Base-by-base conservation (phyloP, 139 green algal genomes). In the Coelastrella sp. region DNA sequence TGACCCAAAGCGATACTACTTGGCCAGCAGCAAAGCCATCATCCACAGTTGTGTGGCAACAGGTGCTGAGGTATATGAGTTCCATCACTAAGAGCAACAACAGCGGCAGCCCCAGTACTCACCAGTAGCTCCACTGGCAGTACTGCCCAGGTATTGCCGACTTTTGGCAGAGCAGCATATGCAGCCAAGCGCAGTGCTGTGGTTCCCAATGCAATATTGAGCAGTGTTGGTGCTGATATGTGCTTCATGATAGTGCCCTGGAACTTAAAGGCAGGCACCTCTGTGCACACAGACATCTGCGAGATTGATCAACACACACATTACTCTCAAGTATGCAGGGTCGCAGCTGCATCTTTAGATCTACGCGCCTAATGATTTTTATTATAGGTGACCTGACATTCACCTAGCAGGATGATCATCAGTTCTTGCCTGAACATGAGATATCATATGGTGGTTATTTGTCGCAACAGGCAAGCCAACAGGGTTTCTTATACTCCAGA, bases 81-180 rank as follows among this genome's bases (percentile, higher is more conserved):
- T 64, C 43, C 64, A 74, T 50, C 15, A 74, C 15, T 5, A 45
- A n/a, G n/a, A 3, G 11, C 32, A 19, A 21, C 38, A 15, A 51
- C 19, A 77, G n/a, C n/a, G 34, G 2, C 68, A 57, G 23, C 17
- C 35, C 37, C 11, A n/a, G 5, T 41, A 66, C n/a, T 32, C 37
- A 77, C 53, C 71, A 91, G 80, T 66, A 91, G 84, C 76, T 93
- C 86, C 27, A 90, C 59, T 1, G 87, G 87, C n/a, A 93, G 85
- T 21, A 93, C 88, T 13, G 78, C 62, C 89, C 87, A 91, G 62
- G 86, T 66, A 2, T 34, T 71, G 57, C 77, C 60, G n/a, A 64
- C 59, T 25, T 60, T 23, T 8, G 79, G 79, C 64, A 93, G 84
- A 9, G 40, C 32, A 34, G 48, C 45, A 81, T 92, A 92, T 0